These are phyloP conservation scores for Tolypocladium tropicale DNA, from an alignment of 2,329 filamentous ascomycete species.

Conservation along the genomic window DNA sequence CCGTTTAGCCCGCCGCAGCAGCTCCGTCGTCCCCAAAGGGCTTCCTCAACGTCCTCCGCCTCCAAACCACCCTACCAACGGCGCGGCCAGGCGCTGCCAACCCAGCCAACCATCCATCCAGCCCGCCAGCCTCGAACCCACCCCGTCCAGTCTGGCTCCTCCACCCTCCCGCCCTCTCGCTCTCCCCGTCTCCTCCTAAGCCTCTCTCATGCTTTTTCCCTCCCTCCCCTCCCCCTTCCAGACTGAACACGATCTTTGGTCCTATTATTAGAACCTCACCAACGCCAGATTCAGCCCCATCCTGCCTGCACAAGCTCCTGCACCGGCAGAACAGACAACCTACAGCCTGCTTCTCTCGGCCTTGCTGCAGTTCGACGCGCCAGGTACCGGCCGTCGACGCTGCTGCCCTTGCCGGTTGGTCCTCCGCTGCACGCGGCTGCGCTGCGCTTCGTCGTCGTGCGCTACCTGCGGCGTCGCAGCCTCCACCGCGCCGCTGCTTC, in stretches of 20 bases:
- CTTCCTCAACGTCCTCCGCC: background rate
- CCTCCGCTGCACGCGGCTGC: background rate
- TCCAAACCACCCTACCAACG: background rate
- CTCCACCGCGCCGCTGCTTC: background rate
- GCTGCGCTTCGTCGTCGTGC: background rate
- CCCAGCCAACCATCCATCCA: background rate
- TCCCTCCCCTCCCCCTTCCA: constrained; percentile 11
- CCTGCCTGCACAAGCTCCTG: constrained; percentile 12
- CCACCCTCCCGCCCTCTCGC: background rate
- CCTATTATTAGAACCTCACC: constrained; percentile 44
- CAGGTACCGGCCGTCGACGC: background rate
- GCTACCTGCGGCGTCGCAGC: background rate
- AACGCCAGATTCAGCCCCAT: constrained; percentile 40
- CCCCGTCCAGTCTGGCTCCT: background rate
- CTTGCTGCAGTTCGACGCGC: background rate
- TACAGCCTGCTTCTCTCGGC: background rate
- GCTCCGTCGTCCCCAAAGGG: background rate
- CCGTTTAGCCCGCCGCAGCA: background rate
- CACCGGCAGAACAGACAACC: constrained; percentile 7
- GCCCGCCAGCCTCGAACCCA: background rate
- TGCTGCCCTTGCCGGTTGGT: background rate
- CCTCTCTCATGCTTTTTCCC: constrained; percentile 10
- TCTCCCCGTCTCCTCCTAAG: constrained; percentile 1
- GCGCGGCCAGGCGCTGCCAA: too few species aligned
- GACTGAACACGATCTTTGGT: constrained; percentile 29